phyloP scores from a whole-genome alignment of 139 green algal genomes.

The Chlorella vulgaris region DNA sequence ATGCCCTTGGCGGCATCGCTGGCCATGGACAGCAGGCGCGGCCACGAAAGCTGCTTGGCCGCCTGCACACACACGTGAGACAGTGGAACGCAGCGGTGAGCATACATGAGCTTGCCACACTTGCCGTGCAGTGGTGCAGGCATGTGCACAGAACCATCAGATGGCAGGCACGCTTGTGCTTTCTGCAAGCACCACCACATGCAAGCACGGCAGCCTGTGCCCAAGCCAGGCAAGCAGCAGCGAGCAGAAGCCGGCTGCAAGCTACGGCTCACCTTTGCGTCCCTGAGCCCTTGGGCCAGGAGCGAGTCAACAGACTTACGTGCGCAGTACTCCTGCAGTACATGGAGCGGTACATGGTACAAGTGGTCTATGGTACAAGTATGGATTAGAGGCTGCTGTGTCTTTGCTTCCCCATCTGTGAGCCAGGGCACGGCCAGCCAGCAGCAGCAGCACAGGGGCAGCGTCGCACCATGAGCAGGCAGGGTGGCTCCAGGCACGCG shows the following conservation, averaged over 20 bases:
- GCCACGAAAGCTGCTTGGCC: constrained; percentile 43
- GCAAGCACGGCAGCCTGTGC: too few relatives aligned
- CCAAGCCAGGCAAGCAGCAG: too few relatives aligned
- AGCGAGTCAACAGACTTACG: constrained; percentile 48
- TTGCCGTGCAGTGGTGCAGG: too few relatives aligned
- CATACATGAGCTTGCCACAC: too few relatives aligned
- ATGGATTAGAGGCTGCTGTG: neutral
- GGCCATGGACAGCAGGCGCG: constrained; percentile 48
- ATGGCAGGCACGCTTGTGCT: too few relatives aligned
- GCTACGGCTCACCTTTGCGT: constrained; percentile 8
- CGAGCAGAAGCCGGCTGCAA: too few relatives aligned
- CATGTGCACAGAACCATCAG: too few relatives aligned
- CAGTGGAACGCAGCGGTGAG: neutral
- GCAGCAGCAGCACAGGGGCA: too few relatives aligned
- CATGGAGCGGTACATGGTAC: neutral
- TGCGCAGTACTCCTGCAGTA: constrained; percentile 32
- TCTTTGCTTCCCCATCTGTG: too few relatives aligned
- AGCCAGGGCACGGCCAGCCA: too few relatives aligned
- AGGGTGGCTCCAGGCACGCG: constrained; percentile 54
- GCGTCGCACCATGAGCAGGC: constrained; percentile 43
- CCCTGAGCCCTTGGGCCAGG: constrained; percentile 27
- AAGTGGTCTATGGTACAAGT: neutral
- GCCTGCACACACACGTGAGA: neutral
- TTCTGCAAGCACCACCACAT: too few relatives aligned
- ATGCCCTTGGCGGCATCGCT: constrained; percentile 51